These are phyloP conservation scores for Russula vinacea DNA, from an alignment of 768 basidiomycete genomes.

Conservation along the genomic window DNA sequence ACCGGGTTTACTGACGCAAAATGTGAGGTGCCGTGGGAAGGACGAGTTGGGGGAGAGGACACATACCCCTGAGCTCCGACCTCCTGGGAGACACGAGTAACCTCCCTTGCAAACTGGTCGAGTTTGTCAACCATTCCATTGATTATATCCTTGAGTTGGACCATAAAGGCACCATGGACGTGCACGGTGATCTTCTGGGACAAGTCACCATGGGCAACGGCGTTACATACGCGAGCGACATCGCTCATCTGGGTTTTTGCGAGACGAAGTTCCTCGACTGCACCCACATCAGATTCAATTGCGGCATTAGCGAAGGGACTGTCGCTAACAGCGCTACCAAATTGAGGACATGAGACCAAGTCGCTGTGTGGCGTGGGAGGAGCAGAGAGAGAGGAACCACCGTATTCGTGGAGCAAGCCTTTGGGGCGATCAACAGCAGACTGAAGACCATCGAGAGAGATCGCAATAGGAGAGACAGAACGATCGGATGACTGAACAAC, in stretches of 20 bases:
- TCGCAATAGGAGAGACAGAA: too few relatives aligned
- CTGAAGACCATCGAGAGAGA: too few relatives aligned
- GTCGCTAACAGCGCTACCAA: too few relatives aligned
- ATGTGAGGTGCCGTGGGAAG: constrained; percentile 16
- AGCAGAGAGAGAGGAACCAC: too few relatives aligned
- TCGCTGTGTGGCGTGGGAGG: too few relatives aligned
- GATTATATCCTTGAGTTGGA: constrained; percentile 49
- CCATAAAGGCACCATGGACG: constrained; percentile 50
- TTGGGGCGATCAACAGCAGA: too few relatives aligned
- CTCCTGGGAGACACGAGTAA: constrained; percentile 75
- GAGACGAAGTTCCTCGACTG: constrained; percentile 67
- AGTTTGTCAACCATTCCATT: constrained; percentile 56
- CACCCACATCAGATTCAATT: constrained; percentile 54
- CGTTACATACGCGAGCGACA: constrained; percentile 51
- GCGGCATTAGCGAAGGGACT: constrained; percentile 38
- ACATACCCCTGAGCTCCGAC: constrained; percentile 61
- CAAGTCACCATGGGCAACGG: constrained; percentile 48
- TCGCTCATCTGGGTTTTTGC: constrained; percentile 77
- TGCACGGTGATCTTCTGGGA: constrained; percentile 51
- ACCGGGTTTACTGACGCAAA: constrained; percentile 57
- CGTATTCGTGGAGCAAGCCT: too few relatives aligned
- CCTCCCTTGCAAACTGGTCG: constrained; percentile 82
- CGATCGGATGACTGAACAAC: too few relatives aligned
- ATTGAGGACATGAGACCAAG: too few relatives aligned
- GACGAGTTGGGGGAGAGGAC: constrained; percentile 3